Evolutionary conservation across 768 basidiomycete genomes (phyloP).

Genomic region (Harrya chromipes): DNA sequence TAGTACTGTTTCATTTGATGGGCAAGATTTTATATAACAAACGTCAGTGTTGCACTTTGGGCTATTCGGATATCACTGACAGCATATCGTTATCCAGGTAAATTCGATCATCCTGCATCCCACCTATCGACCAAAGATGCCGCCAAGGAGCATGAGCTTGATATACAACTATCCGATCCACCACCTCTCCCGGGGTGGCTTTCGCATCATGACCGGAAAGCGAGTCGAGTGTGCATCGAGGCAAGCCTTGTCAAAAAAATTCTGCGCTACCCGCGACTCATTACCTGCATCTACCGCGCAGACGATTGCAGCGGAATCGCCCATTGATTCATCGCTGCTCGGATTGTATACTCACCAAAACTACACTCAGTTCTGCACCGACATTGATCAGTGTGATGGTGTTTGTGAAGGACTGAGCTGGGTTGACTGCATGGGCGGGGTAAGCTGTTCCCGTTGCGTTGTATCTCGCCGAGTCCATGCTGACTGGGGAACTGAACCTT

Average conservation of each 20-base stretch:
- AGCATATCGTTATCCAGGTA: conserved; percentile 46
- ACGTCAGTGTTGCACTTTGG: conserved; percentile 41
- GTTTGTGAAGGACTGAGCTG: conserved; percentile 76
- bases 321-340: conserved; percentile 88
- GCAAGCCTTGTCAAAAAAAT: conserved; percentile 37
- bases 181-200: conserved; percentile 59
- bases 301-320: conserved; percentile 77
- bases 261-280: background rate
- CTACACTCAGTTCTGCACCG: conserved; percentile 78
- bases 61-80: background rate
- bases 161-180: conserved; percentile 52
- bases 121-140: conserved; percentile 61
- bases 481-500: background rate
- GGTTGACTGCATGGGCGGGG: conserved; percentile 65
- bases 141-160: conserved; percentile 55
- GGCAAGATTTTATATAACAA: conserved; percentile 97
- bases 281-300: conserved; percentile 25
- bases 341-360: conserved; percentile 94
- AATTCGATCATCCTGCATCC: conserved; percentile 61
- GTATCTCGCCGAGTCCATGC: background rate
- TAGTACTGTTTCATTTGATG: conserved; percentile 87
- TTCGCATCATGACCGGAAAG: conserved; percentile 53
- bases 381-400: conserved; percentile 69
- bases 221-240: conserved; percentile 76
- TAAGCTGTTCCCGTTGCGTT: conserved; percentile 27